Conservation (phyloP, 805 yeast genomes). For the Metschnikowia anglica region DNA sequence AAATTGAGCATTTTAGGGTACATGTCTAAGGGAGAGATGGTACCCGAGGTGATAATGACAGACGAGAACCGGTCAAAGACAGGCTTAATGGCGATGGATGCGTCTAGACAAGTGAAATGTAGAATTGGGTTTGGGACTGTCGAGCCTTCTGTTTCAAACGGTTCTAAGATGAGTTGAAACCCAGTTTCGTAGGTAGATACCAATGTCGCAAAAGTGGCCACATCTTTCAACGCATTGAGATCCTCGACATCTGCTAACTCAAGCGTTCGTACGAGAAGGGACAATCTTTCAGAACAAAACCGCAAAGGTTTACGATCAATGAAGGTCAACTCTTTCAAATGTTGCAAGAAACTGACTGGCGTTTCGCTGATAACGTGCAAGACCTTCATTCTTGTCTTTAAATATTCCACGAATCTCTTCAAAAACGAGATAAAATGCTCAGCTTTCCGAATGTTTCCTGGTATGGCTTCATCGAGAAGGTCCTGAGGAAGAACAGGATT, state of each 20-base stretch:
- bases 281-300: constrained; percentile 88
- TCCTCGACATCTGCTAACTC: constrained; percentile 89
- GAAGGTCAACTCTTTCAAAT: constrained; percentile 87
- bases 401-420: constrained; percentile 88
- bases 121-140: constrained; percentile 96
- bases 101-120: constrained; percentile 92
- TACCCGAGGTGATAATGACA: constrained; percentile 94
- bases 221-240: constrained; percentile 87
- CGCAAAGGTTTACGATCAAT: constrained; percentile 89
- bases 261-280: constrained; percentile 82
- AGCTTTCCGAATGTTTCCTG: constrained; percentile 95
- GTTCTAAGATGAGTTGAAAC: constrained; percentile 87
- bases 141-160: constrained; percentile 88
- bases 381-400: constrained; percentile 96
- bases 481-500: constrained; percentile 88
- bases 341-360: constrained; percentile 88
- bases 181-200: constrained; percentile 95
- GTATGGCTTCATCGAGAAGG: constrained; percentile 86
- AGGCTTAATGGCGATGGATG: constrained; percentile 96
- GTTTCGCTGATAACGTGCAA: constrained; percentile 97
- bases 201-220: constrained; percentile 94
- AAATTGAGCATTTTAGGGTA: constrained; percentile 95
- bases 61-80: constrained; percentile 91
- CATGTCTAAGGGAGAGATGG: constrained; percentile 98
- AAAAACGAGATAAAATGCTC: constrained; percentile 94